These are phyloP conservation scores for Backusella macrospora DNA, from an alignment of 192 early-diverging fungal species.

Conservation along the genomic window DNA sequence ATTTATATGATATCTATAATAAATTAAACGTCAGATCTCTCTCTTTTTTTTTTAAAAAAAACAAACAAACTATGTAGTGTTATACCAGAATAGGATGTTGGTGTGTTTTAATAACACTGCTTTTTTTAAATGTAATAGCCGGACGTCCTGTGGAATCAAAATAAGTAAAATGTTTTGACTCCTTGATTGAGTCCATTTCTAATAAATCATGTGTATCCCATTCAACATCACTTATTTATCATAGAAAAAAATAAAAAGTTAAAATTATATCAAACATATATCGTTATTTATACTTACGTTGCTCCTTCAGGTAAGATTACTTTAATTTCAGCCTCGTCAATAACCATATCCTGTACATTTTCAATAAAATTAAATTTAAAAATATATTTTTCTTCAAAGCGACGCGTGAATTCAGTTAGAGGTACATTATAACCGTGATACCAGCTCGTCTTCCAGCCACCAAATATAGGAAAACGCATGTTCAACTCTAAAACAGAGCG, in stretches of 20 bases:
- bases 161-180: constrained; percentile 71
- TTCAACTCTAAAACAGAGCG: constrained; percentile 68
- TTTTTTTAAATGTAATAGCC: constrained; percentile 65
- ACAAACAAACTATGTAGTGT: too few relatives aligned
- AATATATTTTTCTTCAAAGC: constrained; percentile 49
- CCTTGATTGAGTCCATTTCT: constrained; percentile 54
- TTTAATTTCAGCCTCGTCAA: constrained; percentile 66
- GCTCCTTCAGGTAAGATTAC: constrained; percentile 94
- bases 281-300: constrained; percentile 42
- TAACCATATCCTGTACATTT: constrained; percentile 60
- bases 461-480: constrained; percentile 91
- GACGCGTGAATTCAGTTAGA: constrained; percentile 64
- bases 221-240: constrained; percentile 64
- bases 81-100: constrained; percentile 45
- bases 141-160: constrained; percentile 91
- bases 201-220: constrained; percentile 58
- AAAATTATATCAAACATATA: too few relatives aligned
- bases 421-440: constrained; percentile 90
- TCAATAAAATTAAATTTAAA: constrained; percentile 77
- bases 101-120: constrained; percentile 78
- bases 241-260: neutral
- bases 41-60: too few relatives aligned
- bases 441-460: constrained; percentile 96
- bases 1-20: constrained; percentile 56
- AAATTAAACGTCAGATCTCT: too few relatives aligned